Percentiles rank a stretch among this genome's conserved stretches.
Evolutionary conservation across 768 basidiomycete genomes (phyloP).

Genomic region (Mycena floridula): DNA sequence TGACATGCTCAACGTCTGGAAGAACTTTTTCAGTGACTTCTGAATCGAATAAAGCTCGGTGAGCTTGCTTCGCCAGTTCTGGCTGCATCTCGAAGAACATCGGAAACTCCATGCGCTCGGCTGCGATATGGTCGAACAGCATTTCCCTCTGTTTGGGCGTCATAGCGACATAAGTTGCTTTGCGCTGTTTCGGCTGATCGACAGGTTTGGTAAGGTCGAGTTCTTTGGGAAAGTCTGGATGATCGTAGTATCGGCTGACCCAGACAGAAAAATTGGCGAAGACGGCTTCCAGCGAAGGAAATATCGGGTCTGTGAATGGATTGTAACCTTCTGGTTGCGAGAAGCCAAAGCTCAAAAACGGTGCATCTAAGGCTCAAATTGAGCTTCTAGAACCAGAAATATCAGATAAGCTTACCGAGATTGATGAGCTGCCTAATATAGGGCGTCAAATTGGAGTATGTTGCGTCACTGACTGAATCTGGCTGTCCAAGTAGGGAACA

Average conservation of each 20-base stretch:
- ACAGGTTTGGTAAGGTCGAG: neutral
- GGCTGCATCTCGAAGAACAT: neutral
- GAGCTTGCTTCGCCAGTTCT: neutral
- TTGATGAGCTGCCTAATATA: neutral
- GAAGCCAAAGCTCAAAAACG: neutral
- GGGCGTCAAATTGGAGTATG: neutral
- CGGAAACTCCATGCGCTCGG: neutral
- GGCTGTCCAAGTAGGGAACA: constrained; percentile 5
- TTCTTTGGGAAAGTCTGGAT: neutral
- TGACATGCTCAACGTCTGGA: neutral
- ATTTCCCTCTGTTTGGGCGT: neutral
- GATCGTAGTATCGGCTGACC: constrained; percentile 3
- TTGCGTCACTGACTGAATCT: neutral
- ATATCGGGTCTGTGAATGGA: neutral
- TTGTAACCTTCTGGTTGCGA: neutral
- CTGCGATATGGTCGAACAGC: neutral
- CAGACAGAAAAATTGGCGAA: constrained; percentile 2
- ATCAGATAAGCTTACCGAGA: neutral
- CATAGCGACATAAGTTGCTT: neutral
- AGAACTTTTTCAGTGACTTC: neutral
- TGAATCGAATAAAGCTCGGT: neutral
- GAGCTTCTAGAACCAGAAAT: neutral
- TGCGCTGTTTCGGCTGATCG: neutral
- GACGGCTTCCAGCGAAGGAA: constrained; percentile 1
- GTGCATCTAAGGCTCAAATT: neutral